Conservation (phyloP, 2,329 filamentous ascomycete species). For the Aspergillus puulaauensis region DNA sequence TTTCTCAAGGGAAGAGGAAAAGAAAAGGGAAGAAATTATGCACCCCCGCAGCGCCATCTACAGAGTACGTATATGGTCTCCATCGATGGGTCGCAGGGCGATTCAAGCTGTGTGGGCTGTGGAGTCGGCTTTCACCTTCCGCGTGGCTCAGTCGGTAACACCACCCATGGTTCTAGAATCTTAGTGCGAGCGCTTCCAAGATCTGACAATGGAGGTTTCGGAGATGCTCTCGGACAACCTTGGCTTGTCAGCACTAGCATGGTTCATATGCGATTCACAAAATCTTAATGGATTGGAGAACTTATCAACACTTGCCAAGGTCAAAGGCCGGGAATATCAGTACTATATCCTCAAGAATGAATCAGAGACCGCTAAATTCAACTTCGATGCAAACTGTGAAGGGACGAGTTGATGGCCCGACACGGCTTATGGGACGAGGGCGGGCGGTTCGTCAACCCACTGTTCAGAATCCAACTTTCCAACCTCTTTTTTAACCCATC, state of each 20-base stretch:
- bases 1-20: too few species aligned
- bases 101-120: conserved; percentile 17
- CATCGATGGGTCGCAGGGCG: neutral
- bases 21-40: too few species aligned
- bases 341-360: neutral
- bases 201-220: conserved; percentile 15
- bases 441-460: neutral
- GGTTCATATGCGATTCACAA: conserved; percentile 13
- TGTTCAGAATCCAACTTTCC: neutral
- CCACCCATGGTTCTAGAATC: conserved; percentile 18
- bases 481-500: neutral
- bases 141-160: conserved; percentile 17
- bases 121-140: conserved; percentile 18
- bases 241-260: conserved; percentile 9
- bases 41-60: too few species aligned
- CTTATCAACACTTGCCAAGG: conserved; percentile 17
- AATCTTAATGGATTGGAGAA: conserved; percentile 13
- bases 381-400: neutral
- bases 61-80: too few species aligned
- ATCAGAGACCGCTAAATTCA: neutral
- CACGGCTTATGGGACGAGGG: neutral
- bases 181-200: conserved; percentile 8
- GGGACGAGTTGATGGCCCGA: neutral
- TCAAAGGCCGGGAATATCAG: conserved; percentile 20
- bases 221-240: conserved; percentile 6